phyloP scores from a whole-genome alignment of 2,329 filamentous ascomycete genomes.

The Colletotrichum truncatum region DNA sequence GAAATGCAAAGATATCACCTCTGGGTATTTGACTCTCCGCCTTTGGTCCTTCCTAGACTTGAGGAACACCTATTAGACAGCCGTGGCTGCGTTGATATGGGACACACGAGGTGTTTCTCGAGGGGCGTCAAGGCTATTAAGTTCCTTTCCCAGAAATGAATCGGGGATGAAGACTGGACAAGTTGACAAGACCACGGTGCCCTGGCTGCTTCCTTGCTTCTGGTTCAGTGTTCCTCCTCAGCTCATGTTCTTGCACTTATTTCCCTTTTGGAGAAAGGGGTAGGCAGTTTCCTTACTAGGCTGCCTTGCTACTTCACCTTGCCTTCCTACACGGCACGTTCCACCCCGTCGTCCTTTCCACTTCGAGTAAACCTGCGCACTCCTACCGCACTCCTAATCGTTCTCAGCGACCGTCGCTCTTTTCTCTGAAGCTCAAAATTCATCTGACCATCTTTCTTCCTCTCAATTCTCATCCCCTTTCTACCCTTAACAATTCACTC shows the following conservation, averaged over 20 bases:
- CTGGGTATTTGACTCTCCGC: conserved; percentile 15
- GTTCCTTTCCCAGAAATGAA: not conserved
- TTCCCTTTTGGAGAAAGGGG: not conserved
- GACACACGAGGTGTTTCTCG: not conserved
- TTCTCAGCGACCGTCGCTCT: too few relatives aligned
- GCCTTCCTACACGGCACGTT: not conserved
- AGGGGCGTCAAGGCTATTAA: not conserved
- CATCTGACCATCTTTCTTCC: not conserved
- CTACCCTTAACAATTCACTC: not conserved
- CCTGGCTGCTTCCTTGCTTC: too few relatives aligned
- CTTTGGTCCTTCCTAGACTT: not conserved
- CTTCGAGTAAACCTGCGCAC: not conserved
- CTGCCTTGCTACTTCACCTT: not conserved
- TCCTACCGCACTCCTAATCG: not conserved
- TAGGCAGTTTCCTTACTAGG: not conserved
- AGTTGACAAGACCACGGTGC: too few relatives aligned
- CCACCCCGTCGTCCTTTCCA: not conserved
- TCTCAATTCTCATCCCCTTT: not conserved
- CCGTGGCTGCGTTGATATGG: not conserved
- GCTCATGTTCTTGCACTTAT: too few relatives aligned
- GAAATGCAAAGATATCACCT: conserved; percentile 7
- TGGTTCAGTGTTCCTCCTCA: too few relatives aligned
- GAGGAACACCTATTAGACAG: not conserved
- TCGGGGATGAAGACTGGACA: too few relatives aligned
- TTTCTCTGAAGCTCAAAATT: not conserved